phyloP scores from a whole-genome alignment of 306 rosid species.

The Casuarina equisetifolia region DNA sequence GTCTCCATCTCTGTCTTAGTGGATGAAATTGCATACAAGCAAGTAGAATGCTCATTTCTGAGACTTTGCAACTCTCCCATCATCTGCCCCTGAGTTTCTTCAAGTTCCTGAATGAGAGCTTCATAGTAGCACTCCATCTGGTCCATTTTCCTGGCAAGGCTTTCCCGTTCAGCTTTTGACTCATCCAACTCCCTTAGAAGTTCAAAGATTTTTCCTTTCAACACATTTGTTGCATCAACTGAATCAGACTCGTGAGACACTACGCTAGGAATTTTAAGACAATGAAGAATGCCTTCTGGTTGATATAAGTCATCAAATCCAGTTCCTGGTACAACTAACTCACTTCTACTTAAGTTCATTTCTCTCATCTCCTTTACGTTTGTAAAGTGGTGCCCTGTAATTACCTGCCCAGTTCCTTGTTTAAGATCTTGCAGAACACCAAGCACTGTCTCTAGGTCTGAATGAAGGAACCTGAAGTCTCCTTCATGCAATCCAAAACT shows the following conservation, averaged over 20 bases:
- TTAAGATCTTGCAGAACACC: constrained; percentile 64
- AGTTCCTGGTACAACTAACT: constrained; percentile 53
- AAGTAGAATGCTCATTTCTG: constrained; percentile 84
- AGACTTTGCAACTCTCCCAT: constrained; percentile 94
- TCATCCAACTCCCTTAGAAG: constrained; percentile 80
- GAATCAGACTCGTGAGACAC: constrained; percentile 63
- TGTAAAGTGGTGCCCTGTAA: constrained; percentile 40
- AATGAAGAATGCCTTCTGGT: constrained; percentile 57
- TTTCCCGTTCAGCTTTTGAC: constrained; percentile 75
- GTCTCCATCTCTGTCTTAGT: constrained; percentile 79
- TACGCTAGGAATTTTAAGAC: constrained; percentile 53
- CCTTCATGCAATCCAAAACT: constrained; percentile 66
- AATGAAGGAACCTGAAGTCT: constrained; percentile 55
- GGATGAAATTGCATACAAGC: constrained; percentile 82
- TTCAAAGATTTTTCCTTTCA: constrained; percentile 72
- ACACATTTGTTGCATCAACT: constrained; percentile 61
- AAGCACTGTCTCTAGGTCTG: constrained; percentile 66
- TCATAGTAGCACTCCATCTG: constrained; percentile 99
- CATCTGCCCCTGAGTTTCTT: constrained; percentile 94
- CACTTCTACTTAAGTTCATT: constrained; percentile 45
- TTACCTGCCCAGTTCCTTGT: constrained; percentile 56
- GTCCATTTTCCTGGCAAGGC: constrained; percentile 86
- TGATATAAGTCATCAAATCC: constrained; percentile 69
- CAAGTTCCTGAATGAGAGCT: constrained; percentile 97
- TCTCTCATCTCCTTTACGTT: constrained; percentile 45